Evolutionary conservation across 148 eudicot genomes (phyloP), one percentile per base, ranked within the genome.

Genomic region (Suaeda aralocaspica): DNA sequence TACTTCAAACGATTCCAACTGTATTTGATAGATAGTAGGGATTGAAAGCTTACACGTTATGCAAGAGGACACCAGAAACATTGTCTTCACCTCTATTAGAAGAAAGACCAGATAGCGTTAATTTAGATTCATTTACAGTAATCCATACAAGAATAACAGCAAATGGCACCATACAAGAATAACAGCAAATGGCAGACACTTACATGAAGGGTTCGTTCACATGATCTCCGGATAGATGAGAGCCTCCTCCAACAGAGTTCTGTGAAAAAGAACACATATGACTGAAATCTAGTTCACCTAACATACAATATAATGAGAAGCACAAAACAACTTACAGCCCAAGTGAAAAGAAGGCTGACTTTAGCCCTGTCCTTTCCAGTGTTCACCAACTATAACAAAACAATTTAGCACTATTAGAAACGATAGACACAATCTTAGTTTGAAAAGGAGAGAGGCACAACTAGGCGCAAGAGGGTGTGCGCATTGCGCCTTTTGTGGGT

Each of bases 331-430:
- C 97, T 91, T 85, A 94, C 99, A 84, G 96, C 97, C 99, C 99
- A 94, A 11, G 97, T 89, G 69, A 94, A 85, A 61, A 83, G 85
- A 78, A 94, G 97, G 90, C 92, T 89, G 81, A 91, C 99, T 79
- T 89, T 87, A 76, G 97, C 97, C 80, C 99, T 87, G 68, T 94
- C 99, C 81, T 80, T 94, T 66, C 99, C 99, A 36, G 87, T 91
- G 72, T 94, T 94, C 53, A 89, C 96, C 87, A 94, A 81, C 99
- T 94, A 67, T 76, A 81, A 69, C 48, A 69, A 67, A 85, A 34
- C 50, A 63, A 57, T 21, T 7, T 29, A 28, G 36, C 24, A 59
- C 57, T 34, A 52, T 72, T 22, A 57, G 30, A 66, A 59, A n/a
- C n/a, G n/a, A n/a, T n/a, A n/a, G n/a, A n/a, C n/a, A n/a, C n/a